phyloP scores from a whole-genome alignment of 352 stramenopile genomes.

The Phytopythium boreale region DNA sequence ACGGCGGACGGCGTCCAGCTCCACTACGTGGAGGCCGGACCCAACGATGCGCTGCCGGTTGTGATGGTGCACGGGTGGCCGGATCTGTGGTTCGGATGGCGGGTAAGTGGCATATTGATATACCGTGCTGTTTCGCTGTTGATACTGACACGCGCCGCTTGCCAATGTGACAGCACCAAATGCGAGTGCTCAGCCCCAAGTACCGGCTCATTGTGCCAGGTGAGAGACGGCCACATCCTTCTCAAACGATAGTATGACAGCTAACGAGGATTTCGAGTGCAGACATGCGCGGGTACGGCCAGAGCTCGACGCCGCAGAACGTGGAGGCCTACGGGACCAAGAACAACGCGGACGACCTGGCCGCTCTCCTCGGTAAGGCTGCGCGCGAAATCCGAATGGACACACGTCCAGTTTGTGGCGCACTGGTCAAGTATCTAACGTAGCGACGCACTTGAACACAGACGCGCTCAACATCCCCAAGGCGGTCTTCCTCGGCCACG shows the following conservation, averaged over 20 bases:
- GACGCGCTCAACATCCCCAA: slow-evolving; percentile 47
- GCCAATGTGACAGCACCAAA: slow-evolving; percentile 34
- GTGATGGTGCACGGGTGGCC: slow-evolving; percentile 67
- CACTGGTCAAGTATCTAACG: too few species aligned
- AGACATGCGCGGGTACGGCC: slow-evolving; percentile 51
- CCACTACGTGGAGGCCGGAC: slow-evolving; percentile 51
- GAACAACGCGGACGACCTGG: slow-evolving; percentile 41
- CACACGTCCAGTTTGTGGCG: too few species aligned
- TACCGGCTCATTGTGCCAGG: slow-evolving; percentile 55
- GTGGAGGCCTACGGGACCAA: slow-evolving; percentile 42
- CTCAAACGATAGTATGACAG: too few species aligned
- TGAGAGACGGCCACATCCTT: too few species aligned
- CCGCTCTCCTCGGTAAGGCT: slow-evolving; percentile 30
- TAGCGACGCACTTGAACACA: slow-evolving; percentile 10
- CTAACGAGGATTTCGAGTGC: background rate
- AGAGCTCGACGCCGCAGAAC: slow-evolving; percentile 38
- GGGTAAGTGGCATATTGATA: too few species aligned
- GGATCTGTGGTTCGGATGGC: slow-evolving; percentile 60
- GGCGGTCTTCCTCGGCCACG: slow-evolving; percentile 48
- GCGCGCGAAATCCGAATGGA: background rate
- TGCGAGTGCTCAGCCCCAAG: slow-evolving; percentile 37
- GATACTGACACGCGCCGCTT: too few species aligned
- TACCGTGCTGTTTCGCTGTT: background rate
- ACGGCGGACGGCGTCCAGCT: slow-evolving; percentile 33
- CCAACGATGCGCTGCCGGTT: slow-evolving; percentile 35